Conservation (phyloP, 768 basidiomycete species). For the Multifurca ochricompacta region DNA sequence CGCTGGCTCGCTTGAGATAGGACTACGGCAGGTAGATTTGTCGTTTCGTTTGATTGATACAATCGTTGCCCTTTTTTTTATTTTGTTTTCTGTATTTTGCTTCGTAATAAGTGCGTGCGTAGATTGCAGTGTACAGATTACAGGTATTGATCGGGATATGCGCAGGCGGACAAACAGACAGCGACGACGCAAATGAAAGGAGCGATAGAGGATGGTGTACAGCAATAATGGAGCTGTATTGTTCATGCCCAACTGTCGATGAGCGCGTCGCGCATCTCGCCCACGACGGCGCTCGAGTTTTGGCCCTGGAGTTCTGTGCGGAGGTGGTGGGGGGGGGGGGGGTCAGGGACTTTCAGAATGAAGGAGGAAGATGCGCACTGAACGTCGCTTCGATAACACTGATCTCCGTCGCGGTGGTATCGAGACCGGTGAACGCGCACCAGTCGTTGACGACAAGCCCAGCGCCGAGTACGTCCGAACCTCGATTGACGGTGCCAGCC, state of each 20-base stretch:
- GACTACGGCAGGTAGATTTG: too few relatives aligned
- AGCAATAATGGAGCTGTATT: not conserved
- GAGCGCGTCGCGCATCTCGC: slow-evolving; percentile 52
- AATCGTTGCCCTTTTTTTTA: not conserved
- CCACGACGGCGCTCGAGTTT: slow-evolving; percentile 45
- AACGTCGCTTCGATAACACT: slow-evolving; percentile 97
- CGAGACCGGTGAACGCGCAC: slow-evolving; percentile 98
- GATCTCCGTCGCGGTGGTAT: slow-evolving; percentile 99
- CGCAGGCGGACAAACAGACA: too few relatives aligned
- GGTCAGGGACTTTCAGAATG: slow-evolving; percentile 2
- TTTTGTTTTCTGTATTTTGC: too few relatives aligned
- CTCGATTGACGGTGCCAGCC: slow-evolving; percentile 98
- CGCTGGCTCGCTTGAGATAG: too few relatives aligned
- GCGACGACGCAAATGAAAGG: not conserved
- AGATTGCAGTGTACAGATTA: slow-evolving; percentile 12
- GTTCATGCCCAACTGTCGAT: slow-evolving; percentile 85
- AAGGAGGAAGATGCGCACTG: slow-evolving; percentile 49
- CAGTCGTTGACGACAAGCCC: slow-evolving; percentile 98
- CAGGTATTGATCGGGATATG: slow-evolving; percentile 16
- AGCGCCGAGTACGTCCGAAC: slow-evolving; percentile 95
- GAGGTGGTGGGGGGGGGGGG: not conserved
- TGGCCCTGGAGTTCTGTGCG: slow-evolving; percentile 48
- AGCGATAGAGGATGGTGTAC: not conserved
- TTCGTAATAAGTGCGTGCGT: too few relatives aligned
- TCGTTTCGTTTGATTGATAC: too few relatives aligned